Percentiles rank a stretch among this genome's conserved stretches.
Evolutionary conservation across 2,329 filamentous ascomycete species (phyloP).

Genomic region (Rasamsonia emersonii): DNA sequence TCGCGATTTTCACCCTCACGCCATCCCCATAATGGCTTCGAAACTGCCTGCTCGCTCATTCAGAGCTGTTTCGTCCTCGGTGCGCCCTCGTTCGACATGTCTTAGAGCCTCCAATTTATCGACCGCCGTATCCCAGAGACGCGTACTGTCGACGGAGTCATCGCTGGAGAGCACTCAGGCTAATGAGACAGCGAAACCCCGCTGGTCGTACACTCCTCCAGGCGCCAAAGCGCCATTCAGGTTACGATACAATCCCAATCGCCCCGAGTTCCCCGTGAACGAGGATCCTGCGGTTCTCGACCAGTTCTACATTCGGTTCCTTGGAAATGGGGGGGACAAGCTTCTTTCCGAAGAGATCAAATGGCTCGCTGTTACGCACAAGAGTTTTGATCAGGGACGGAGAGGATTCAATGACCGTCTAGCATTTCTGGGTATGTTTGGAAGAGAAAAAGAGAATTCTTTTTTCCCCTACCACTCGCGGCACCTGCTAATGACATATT

Average conservation of each 20-base stretch:
- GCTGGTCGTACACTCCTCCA: slow-evolving; percentile 64
- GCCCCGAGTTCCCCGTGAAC: slow-evolving; percentile 56
- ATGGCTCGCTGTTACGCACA: slow-evolving; percentile 95
- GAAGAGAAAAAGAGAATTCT: slow-evolving; percentile 9
- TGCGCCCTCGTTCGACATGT: slow-evolving; percentile 17
- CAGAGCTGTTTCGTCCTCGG: slow-evolving; percentile 25
- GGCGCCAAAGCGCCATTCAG: slow-evolving; percentile 60
- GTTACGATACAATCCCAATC: slow-evolving; percentile 26
- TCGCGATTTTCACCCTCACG: too few relatives aligned
- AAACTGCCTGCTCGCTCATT: slow-evolving; percentile 35
- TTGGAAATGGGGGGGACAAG: slow-evolving; percentile 64
- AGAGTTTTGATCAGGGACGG: slow-evolving; percentile 93
- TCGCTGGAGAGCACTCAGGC: slow-evolving; percentile 18
- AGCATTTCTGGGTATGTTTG: slow-evolving; percentile 67
- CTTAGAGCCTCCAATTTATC: slow-evolving; percentile 10
- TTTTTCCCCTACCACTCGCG: slow-evolving; percentile 1
- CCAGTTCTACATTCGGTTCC: slow-evolving; percentile 64
- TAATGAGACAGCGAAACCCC: slow-evolving; percentile 38
- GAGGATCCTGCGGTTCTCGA: slow-evolving; percentile 65
- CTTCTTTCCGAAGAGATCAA: slow-evolving; percentile 84
- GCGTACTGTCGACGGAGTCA: slow-evolving; percentile 17
- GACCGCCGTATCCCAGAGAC: slow-evolving; percentile 13
- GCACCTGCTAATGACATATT: neutral
- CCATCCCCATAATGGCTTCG: too few relatives aligned
- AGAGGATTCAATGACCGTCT: slow-evolving; percentile 91